phyloP scores from a whole-genome alignment of 768 basidiomycete species.

The Leccinum longicurvipes region DNA sequence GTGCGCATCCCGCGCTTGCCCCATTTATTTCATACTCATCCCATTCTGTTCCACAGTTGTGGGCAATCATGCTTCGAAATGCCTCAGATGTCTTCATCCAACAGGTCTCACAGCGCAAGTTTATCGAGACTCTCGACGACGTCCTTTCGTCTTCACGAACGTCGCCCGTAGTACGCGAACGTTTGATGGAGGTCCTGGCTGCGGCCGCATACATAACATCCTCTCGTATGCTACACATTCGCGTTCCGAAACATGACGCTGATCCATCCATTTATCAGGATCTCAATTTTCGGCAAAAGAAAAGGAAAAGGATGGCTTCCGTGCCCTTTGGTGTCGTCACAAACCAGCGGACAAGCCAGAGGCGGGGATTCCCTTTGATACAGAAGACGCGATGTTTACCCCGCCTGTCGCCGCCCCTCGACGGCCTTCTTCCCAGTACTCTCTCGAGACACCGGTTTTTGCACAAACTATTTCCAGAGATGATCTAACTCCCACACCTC shows the following conservation, averaged over 20 bases:
- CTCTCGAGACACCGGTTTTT: constrained; percentile 36
- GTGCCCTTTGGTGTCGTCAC: constrained; percentile 74
- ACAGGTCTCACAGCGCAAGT: constrained; percentile 71
- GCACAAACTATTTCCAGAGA: constrained; percentile 34
- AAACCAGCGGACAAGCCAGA: constrained; percentile 82
- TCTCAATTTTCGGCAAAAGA: constrained; percentile 23
- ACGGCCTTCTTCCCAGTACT: constrained; percentile 30
- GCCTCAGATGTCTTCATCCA: constrained; percentile 67
- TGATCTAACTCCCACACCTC: constrained; percentile 24
- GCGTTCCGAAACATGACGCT: neutral
- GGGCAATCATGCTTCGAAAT: constrained; percentile 90
- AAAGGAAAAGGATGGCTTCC: constrained; percentile 52
- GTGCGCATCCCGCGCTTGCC: constrained; percentile 33
- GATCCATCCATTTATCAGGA: constrained; percentile 12
- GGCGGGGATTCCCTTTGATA: constrained; percentile 76
- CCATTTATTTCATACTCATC: constrained; percentile 1
- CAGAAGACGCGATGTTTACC: constrained; percentile 76
- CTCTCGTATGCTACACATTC: constrained; percentile 15
- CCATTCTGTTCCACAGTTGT: constrained; percentile 46
- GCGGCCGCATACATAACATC: constrained; percentile 63
- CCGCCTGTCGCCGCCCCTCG: constrained; percentile 45
- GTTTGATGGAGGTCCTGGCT: constrained; percentile 76
- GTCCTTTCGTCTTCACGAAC: constrained; percentile 60
- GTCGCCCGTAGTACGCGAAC: constrained; percentile 76
- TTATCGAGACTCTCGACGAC: constrained; percentile 76